Conservation (phyloP, 2,329 filamentous ascomycete species). For the Didymella arachidicola region DNA sequence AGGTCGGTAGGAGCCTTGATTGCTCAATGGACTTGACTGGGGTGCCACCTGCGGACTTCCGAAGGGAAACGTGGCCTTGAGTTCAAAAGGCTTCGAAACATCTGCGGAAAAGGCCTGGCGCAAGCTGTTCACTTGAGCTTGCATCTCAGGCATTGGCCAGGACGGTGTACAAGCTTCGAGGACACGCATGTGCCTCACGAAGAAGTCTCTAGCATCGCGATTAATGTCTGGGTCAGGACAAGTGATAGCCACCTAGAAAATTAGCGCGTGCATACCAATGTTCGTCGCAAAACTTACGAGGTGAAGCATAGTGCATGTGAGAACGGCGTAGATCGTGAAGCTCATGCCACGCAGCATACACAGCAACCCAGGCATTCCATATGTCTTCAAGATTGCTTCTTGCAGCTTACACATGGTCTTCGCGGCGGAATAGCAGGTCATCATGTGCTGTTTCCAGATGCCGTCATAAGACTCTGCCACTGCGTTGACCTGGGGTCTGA, state of each 20-base stretch:
- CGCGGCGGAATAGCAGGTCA: slow-evolving; percentile 82
- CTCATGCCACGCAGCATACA: slow-evolving; percentile 95
- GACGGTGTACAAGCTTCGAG: slow-evolving; percentile 82
- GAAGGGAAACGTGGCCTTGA: slow-evolving; percentile 88
- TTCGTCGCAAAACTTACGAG: slow-evolving; percentile 68
- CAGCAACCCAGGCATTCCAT: slow-evolving; percentile 79
- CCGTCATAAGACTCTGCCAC: slow-evolving; percentile 80
- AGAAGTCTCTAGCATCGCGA: slow-evolving; percentile 83
- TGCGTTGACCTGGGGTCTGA: slow-evolving; percentile 80
- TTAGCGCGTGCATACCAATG: slow-evolving; percentile 21
- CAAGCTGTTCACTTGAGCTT: slow-evolving; percentile 87
- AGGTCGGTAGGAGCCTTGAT: slow-evolving; percentile 59
- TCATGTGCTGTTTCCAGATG: slow-evolving; percentile 87
- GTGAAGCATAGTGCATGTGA: slow-evolving; percentile 93
- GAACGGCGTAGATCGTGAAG: slow-evolving; percentile 90
- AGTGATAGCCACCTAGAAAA: slow-evolving; percentile 79
- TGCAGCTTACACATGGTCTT: slow-evolving; percentile 86
- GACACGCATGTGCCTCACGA: slow-evolving; percentile 92
- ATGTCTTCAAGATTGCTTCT: slow-evolving; percentile 79
- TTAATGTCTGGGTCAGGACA: slow-evolving; percentile 92
- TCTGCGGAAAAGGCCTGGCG: slow-evolving; percentile 92
- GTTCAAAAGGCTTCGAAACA: slow-evolving; percentile 80
- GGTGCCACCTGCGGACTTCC: slow-evolving; percentile 75
- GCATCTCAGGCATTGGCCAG: slow-evolving; percentile 89
- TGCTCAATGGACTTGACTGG: slow-evolving; percentile 68